Evolutionary conservation across 176 grass and related monocot species (phyloP).

Genomic region (Pontederia crassipes): DNA sequence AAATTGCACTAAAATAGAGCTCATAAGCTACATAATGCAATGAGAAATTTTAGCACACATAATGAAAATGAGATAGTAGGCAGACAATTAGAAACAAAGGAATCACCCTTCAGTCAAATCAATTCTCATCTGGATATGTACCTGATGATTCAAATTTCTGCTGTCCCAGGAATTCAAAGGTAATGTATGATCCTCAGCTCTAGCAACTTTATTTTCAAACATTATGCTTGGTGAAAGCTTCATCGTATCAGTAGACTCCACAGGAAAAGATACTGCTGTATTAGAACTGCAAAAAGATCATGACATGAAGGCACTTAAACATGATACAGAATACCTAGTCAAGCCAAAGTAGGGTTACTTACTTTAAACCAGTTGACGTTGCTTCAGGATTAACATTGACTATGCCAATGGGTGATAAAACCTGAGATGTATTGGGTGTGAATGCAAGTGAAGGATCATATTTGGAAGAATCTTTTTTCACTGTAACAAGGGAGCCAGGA

Average conservation of each 20-base stretch:
- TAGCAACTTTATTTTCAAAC: constrained; percentile 37
- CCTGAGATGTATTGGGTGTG: constrained; percentile 30
- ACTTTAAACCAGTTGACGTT: constrained; percentile 42
- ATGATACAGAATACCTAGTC: background rate
- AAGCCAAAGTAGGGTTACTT: constrained; percentile 26
- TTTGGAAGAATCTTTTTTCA: constrained; percentile 30
- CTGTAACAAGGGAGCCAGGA: constrained; percentile 19
- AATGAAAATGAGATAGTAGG: background rate
- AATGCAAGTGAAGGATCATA: constrained; percentile 33
- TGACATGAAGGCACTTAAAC: constrained; percentile 7
- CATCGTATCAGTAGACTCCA: constrained; percentile 18
- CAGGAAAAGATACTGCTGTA: constrained; percentile 18
- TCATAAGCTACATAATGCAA: too few species aligned
- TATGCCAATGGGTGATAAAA: constrained; percentile 46
- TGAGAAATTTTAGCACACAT: background rate
- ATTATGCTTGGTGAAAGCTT: constrained; percentile 25
- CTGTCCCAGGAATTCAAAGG: constrained; percentile 58
- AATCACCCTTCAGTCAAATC: constrained; percentile 10
- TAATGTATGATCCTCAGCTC: constrained; percentile 35
- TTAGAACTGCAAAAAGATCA: constrained; percentile 43
- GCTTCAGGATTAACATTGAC: constrained; percentile 43
- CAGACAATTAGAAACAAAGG: background rate
- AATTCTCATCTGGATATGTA: constrained; percentile 21
- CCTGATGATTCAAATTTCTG: constrained; percentile 68
- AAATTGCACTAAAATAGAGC: too few species aligned